These are phyloP conservation scores for Candida sanyaensis DNA, from an alignment of 1,139 yeast genomes.

Conservation along the genomic window DNA sequence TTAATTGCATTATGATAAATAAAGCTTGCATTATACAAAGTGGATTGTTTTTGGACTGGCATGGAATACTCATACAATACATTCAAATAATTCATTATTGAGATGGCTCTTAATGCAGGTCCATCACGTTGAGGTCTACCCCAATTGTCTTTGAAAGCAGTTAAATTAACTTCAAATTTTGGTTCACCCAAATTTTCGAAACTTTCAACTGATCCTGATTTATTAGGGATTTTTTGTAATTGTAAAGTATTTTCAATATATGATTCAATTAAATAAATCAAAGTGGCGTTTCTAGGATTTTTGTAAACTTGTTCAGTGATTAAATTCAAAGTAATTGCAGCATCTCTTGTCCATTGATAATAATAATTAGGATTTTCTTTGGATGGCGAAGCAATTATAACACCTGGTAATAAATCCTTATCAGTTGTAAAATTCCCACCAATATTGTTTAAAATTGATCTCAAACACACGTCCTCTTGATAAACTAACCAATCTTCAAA, in stretches of 20 bases:
- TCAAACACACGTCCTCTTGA: conserved; percentile 54
- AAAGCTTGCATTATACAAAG: conserved; percentile 21
- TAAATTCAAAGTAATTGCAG: conserved; percentile 77
- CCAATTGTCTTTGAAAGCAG: conserved; percentile 68
- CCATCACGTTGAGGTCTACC: conserved; percentile 98
- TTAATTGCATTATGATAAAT: conserved; percentile 57
- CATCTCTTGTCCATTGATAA: conserved; percentile 90
- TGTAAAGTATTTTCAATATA: conserved; percentile 60
- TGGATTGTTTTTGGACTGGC: background rate
- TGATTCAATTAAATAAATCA: conserved; percentile 44
- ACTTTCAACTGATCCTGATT: conserved; percentile 58
- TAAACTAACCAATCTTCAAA: conserved; percentile 59
- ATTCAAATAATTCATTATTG: conserved; percentile 60
- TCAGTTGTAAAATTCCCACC: conserved; percentile 37
- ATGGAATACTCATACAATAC: conserved; percentile 2
- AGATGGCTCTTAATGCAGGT: conserved; percentile 76
- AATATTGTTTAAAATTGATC: conserved; percentile 59
- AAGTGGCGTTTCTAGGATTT: conserved; percentile 16
- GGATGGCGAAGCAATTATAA: conserved; percentile 85
- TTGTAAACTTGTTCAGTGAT: conserved; percentile 44
- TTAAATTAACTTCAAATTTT: conserved; percentile 68
- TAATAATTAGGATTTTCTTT: conserved; percentile 69
- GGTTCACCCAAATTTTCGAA: conserved; percentile 83
- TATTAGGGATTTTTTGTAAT: conserved; percentile 68
- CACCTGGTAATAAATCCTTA: conserved; percentile 51